phyloP scores from a whole-genome alignment of 1,284 basidiomycete genomes.

The Cryptococcus sp. region DNA sequence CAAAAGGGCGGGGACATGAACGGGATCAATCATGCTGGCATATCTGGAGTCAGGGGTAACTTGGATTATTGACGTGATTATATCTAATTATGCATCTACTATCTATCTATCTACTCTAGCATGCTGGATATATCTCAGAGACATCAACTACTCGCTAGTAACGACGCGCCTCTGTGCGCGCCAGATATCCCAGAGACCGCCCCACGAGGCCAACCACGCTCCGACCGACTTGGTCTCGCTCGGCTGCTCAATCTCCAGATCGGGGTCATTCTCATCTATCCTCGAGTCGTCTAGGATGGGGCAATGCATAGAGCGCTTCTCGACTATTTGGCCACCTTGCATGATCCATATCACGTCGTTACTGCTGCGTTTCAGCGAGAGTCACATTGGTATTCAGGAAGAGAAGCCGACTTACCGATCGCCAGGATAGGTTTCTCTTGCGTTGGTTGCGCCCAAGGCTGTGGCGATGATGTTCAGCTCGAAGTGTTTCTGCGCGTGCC shows the following conservation, averaged over 20 bases:
- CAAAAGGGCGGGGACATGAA: too few species aligned
- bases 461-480: constrained; percentile 30
- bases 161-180: too few species aligned
- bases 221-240: background rate
- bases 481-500: constrained; percentile 25
- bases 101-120: too few species aligned
- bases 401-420: constrained; percentile 21
- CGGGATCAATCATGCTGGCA: too few species aligned
- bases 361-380: constrained; percentile 13
- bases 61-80: too few species aligned
- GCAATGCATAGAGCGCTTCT: constrained; percentile 34
- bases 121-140: too few species aligned
- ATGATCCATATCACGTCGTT: constrained; percentile 39
- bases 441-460: constrained; percentile 30
- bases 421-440: constrained; percentile 24
- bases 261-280: constrained; percentile 30
- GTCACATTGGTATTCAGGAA: background rate
- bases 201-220: too few species aligned
- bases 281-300: constrained; percentile 28
- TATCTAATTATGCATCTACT: too few species aligned
- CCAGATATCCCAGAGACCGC: too few species aligned
- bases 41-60: too few species aligned
- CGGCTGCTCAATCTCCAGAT: constrained; percentile 24
- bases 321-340: constrained; percentile 21
- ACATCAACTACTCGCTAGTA: too few species aligned